phyloP scores from a whole-genome alignment of 495 filamentous ascomycete genomes.

The Ramalina peruviana region DNA sequence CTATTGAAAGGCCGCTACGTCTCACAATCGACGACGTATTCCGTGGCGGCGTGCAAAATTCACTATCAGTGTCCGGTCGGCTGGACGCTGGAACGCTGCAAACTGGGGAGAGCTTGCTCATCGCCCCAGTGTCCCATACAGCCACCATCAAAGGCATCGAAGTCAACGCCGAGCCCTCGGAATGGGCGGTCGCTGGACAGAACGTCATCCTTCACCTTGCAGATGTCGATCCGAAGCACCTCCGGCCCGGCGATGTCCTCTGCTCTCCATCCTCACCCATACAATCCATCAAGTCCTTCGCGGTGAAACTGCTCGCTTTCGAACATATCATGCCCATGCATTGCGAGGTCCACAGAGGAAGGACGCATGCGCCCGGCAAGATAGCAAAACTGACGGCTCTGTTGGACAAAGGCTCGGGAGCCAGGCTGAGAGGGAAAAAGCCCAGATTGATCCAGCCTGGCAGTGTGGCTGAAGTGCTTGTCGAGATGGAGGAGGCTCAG shows the following conservation, averaged over 20 bases:
- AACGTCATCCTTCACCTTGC: slow-evolving; percentile 70
- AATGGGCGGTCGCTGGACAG: slow-evolving; percentile 95
- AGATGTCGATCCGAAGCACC: slow-evolving; percentile 73
- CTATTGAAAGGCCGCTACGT: slow-evolving; percentile 65
- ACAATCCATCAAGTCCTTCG: slow-evolving; percentile 52
- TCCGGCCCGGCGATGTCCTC: slow-evolving; percentile 73
- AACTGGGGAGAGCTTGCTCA: slow-evolving; percentile 62
- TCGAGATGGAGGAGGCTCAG: slow-evolving; percentile 61
- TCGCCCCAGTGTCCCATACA: slow-evolving; percentile 67
- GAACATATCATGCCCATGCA: slow-evolving; percentile 77
- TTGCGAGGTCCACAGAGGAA: slow-evolving; percentile 76
- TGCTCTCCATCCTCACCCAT: slow-evolving; percentile 59
- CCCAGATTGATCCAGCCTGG: slow-evolving; percentile 69
- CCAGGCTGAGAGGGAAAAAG: slow-evolving; percentile 55
- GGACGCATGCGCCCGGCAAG: slow-evolving; percentile 63
- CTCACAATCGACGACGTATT: slow-evolving; percentile 77
- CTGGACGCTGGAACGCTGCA: slow-evolving; percentile 76
- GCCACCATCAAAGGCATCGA: slow-evolving; percentile 66
- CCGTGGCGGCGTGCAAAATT: slow-evolving; percentile 57
- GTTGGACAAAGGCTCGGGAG: slow-evolving; percentile 61
- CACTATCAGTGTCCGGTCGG: slow-evolving; percentile 70
- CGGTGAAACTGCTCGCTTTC: slow-evolving; percentile 73
- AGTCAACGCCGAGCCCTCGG: slow-evolving; percentile 51
- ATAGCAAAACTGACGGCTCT: slow-evolving; percentile 55
- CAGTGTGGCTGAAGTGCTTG: slow-evolving; percentile 47